These are phyloP conservation scores for Fennellomyces sp. DNA, from an alignment of 371 early-diverging fungal genomes.

Conservation along the genomic window DNA sequence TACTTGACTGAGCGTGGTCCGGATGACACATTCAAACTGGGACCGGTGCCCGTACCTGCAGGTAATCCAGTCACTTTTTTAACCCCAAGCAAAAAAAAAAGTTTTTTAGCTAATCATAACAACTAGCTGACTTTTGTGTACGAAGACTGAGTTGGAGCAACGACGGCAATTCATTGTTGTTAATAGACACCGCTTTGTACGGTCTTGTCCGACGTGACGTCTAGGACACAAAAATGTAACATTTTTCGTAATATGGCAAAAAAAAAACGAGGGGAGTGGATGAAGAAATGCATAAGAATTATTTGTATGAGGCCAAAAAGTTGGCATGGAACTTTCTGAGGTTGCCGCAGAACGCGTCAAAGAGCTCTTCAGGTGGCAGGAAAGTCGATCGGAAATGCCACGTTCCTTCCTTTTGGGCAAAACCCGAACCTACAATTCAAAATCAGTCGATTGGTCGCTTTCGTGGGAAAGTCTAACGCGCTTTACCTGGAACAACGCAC, in stretches of 20 bases:
- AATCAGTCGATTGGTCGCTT: not conserved
- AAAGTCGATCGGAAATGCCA: conserved; percentile 97
- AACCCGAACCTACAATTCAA: conserved; percentile 67
- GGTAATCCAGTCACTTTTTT: too few species aligned
- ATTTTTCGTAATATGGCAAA: not conserved
- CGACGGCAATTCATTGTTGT: conserved; percentile 36
- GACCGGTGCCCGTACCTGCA: conserved; percentile 24
- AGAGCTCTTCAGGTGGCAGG: conserved; percentile 89
- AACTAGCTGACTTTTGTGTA: conserved; percentile 40
- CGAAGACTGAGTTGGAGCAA: conserved; percentile 37
- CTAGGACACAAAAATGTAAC: not conserved
- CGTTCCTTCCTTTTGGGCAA: conserved; percentile 89
- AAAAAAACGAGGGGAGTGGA: too few species aligned
- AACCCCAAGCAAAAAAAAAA: conserved; percentile 1
- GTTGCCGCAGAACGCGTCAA: conserved; percentile 84
- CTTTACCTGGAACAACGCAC: conserved; percentile 14
- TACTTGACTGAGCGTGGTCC: conserved; percentile 32
- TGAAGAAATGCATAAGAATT: not conserved
- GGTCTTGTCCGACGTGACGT: conserved; percentile 23
- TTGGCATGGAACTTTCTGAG: conserved; percentile 78
- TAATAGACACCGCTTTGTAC: conserved; percentile 41
- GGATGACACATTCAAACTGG: conserved; percentile 12
- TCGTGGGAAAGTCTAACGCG: conserved; percentile 2
- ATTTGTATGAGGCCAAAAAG: conserved; percentile 72
- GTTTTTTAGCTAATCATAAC: not conserved